phyloP scores from a whole-genome alignment of 495 filamentous ascomycete species.

The Podospora pseudocomata region DNA sequence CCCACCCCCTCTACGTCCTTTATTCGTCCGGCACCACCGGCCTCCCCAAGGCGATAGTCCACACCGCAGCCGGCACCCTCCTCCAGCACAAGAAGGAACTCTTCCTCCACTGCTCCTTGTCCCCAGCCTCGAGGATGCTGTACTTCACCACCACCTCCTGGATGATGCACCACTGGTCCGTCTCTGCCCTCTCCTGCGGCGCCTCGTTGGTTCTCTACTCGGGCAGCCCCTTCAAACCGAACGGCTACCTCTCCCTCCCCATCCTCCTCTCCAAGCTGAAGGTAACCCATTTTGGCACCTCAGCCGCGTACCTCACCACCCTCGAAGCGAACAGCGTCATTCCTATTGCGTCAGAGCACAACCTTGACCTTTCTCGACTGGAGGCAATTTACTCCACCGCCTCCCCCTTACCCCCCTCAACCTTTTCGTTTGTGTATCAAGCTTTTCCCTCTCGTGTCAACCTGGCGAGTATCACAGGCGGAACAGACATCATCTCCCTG shows the following conservation, averaged over 20 bases:
- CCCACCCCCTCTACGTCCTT: slow-evolving; percentile 85
- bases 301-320: slow-evolving; percentile 86
- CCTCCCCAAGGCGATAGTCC: slow-evolving; percentile 87
- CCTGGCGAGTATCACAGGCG: slow-evolving; percentile 80
- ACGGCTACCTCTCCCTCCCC: slow-evolving; percentile 42
- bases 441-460: slow-evolving; percentile 73
- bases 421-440: slow-evolving; percentile 82
- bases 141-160: slow-evolving; percentile 85
- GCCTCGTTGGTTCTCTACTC: slow-evolving; percentile 82
- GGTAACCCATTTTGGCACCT: slow-evolving; percentile 90
- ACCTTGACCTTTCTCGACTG: slow-evolving; percentile 54
- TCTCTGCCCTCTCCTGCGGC: slow-evolving; percentile 75
- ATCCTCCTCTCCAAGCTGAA: slow-evolving; percentile 40
- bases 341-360: slow-evolving; percentile 48
- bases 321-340: slow-evolving; percentile 75
- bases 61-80: slow-evolving; percentile 80
- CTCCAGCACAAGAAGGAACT: slow-evolving; percentile 96
- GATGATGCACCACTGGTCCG: slow-evolving; percentile 99
- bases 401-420: slow-evolving; percentile 85
- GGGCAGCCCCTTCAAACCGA: slow-evolving; percentile 74
- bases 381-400: slow-evolving; percentile 90
- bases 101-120: slow-evolving; percentile 74
- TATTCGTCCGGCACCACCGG: slow-evolving; percentile 88
- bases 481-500: slow-evolving; percentile 90
- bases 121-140: slow-evolving; percentile 50